Percentiles rank a stretch among this genome's conserved stretches.
These are phyloP conservation scores for Hypomontagnella monticulosa DNA, from an alignment of 495 filamentous ascomycete genomes.

Conservation along the genomic window DNA sequence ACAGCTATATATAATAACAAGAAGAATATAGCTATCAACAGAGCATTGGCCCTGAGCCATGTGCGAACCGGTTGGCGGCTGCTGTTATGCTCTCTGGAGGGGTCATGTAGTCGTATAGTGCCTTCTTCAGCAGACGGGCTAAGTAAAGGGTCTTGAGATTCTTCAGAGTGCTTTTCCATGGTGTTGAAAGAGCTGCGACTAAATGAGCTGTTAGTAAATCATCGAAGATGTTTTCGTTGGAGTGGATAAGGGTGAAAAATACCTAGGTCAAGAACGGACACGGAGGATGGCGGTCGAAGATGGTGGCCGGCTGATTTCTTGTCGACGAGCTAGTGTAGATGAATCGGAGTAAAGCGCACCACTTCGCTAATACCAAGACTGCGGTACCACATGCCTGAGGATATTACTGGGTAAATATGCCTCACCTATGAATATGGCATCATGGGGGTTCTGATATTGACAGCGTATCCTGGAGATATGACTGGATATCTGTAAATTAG, in stretches of 20 bases:
- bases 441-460: too few species aligned
- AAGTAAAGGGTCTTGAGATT: constrained; percentile 23
- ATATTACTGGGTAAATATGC: too few species aligned
- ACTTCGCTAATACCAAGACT: too few species aligned
- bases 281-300: not conserved
- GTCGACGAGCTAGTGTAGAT: too few species aligned
- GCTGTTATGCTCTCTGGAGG: not conserved
- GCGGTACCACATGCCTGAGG: too few species aligned
- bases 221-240: not conserved
- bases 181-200: not conserved
- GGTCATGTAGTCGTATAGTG: not conserved
- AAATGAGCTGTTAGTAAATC: not conserved
- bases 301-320: constrained; percentile 4
- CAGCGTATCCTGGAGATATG: too few species aligned
- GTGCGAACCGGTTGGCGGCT: not conserved
- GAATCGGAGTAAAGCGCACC: too few species aligned
- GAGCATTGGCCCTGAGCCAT: constrained; percentile 10
- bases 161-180: constrained; percentile 28
- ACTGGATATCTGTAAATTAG: too few species aligned
- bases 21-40: constrained; percentile 13
- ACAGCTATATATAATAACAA: constrained; percentile 24
- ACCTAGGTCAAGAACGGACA: not conserved
- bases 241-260: not conserved
- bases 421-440: too few species aligned
- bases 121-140: constrained; percentile 7